Conservation (phyloP, 257 asterid species). For the Echites panduratus region DNA sequence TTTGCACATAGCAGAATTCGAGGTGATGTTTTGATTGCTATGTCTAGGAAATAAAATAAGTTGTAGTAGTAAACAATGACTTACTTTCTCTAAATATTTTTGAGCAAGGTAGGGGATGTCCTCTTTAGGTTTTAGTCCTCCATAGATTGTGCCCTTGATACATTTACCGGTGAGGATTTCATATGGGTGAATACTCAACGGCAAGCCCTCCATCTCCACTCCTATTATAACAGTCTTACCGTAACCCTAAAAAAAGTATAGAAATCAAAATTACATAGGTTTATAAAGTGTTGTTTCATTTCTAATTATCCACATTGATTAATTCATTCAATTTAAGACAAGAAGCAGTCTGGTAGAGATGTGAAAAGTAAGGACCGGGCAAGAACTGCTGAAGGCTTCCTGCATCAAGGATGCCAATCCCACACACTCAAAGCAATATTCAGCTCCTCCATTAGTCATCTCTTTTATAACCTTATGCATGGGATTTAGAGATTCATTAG, state of each 20-base stretch:
- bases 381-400: conserved; percentile 25
- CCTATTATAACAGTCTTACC: conserved; percentile 38
- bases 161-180: conserved; percentile 24
- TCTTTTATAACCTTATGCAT: no score
- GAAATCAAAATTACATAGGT: no score
- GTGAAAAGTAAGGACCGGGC: conserved; percentile 7
- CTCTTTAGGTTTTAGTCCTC: conserved; percentile 38
- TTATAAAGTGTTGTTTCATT: no score
- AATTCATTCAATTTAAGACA: no score
- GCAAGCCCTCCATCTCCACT: conserved; percentile 32
- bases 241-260: conserved; percentile 20
- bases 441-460: conserved; percentile 35
- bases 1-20: no score
- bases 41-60: no score
- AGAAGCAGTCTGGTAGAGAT: not conserved
- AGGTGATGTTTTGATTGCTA: no score
- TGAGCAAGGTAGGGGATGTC: conserved; percentile 25
- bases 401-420: conserved; percentile 25
- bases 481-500: not conserved
- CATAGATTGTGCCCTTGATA: conserved; percentile 26
- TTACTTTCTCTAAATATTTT: conserved; percentile 22
- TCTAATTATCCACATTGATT: no score
- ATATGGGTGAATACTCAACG: conserved; percentile 21
- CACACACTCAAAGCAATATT: conserved; percentile 31
- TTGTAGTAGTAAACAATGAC: no score